Conservation (phyloP, 768 basidiomycete genomes). For the Chiua virens region DNA sequence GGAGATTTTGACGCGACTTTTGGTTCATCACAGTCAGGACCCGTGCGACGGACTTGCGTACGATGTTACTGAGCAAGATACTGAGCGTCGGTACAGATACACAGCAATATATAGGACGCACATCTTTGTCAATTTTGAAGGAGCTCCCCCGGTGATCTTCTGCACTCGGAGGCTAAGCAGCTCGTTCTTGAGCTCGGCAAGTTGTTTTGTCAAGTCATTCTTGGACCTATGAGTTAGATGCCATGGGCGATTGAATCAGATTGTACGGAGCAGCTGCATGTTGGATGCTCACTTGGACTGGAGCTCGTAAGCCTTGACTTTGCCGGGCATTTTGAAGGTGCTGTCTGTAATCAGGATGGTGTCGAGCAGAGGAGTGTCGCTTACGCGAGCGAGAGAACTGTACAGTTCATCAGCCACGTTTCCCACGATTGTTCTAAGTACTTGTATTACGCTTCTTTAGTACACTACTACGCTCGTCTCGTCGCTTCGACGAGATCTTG, state of each 20-base stretch:
- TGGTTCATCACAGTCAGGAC: conserved; percentile 99
- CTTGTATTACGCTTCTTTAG: neutral
- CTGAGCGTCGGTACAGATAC: neutral
- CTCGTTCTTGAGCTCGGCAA: conserved; percentile 93
- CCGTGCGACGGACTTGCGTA: conserved; percentile 98
- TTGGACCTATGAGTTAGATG: conserved; percentile 64
- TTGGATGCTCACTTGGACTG: conserved; percentile 77
- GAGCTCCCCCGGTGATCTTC: conserved; percentile 95
- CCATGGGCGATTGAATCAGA: conserved; percentile 9
- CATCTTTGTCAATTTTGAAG: conserved; percentile 98
- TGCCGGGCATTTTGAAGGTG: conserved; percentile 71
- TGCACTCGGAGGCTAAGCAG: conserved; percentile 92
- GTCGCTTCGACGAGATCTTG: conserved; percentile 44
- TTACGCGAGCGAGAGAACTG: conserved; percentile 34
- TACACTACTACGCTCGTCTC: no score
- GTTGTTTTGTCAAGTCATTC: conserved; percentile 94
- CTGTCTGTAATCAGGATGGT: conserved; percentile 31
- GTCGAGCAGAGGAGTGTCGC: conserved; percentile 24
- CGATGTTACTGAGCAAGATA: conserved; percentile 65
- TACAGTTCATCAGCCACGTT: conserved; percentile 45
- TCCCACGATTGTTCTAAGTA: conserved; percentile 33
- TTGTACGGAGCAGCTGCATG: neutral
- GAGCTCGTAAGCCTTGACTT: conserved; percentile 96
- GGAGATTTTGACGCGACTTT: conserved; percentile 94
- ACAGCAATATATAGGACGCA: conserved; percentile 41